Conservation (phyloP, 306 rosid species). For the Styphnolobium japonicum region DNA sequence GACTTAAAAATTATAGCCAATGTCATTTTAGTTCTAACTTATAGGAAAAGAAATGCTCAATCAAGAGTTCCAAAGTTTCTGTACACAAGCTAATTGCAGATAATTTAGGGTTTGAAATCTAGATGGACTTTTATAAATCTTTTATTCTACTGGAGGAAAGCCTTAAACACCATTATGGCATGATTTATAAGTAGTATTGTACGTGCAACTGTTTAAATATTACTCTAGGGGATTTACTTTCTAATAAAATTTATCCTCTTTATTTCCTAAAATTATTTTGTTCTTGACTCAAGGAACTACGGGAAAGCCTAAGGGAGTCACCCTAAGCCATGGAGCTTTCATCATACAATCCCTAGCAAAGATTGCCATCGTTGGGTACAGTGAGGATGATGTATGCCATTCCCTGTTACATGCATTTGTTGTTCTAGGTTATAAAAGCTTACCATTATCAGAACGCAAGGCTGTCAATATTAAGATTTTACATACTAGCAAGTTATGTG, state of each 20-base stretch:
- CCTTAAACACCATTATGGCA: neutral
- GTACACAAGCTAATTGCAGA: neutral
- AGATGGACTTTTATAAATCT: neutral
- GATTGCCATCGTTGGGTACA: slow-evolving; percentile 72
- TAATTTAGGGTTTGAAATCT: neutral
- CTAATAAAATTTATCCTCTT: neutral
- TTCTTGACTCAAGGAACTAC: slow-evolving; percentile 66
- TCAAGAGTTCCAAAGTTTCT: neutral
- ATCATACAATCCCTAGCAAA: slow-evolving; percentile 76
- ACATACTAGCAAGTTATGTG: neutral
- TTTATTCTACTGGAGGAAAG: neutral
- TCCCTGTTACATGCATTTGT: slow-evolving; percentile 14
- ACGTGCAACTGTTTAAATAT: neutral
- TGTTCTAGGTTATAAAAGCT: neutral
- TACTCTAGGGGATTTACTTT: neutral
- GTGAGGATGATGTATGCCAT: slow-evolving; percentile 77
- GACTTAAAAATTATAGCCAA: neutral
- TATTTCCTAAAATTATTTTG: neutral
- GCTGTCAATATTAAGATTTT: neutral
- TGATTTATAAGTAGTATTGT: neutral
- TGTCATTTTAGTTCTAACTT: neutral
- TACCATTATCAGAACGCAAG: slow-evolving; percentile 17
- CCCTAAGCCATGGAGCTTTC: slow-evolving; percentile 74
- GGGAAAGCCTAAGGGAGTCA: slow-evolving; percentile 89
- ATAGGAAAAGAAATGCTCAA: neutral